phyloP scores from a whole-genome alignment of 2,329 filamentous ascomycete genomes.

The Penicillium sp. region DNA sequence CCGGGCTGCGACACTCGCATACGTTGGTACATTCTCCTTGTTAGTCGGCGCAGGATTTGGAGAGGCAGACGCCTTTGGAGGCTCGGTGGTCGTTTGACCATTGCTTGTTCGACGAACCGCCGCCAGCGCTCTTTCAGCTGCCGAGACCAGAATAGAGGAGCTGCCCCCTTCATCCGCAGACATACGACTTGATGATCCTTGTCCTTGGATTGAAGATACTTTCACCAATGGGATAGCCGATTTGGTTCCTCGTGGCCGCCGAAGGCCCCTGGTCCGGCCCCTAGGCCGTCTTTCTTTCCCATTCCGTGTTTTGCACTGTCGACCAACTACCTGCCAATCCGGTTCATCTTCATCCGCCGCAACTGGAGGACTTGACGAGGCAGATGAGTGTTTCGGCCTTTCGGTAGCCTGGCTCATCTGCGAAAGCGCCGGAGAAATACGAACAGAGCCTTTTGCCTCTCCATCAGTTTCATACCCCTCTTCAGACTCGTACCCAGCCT shows the following conservation, averaged over 20 bases:
- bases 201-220: constrained; percentile 25
- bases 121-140: constrained; percentile 36
- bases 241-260: constrained; percentile 17
- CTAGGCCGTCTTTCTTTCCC: constrained; percentile 8
- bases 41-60: constrained; percentile 4
- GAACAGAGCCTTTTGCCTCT: constrained; percentile 23
- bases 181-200: constrained; percentile 27
- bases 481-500: constrained; percentile 26
- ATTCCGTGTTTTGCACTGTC: constrained; percentile 12
- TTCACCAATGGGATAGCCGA: constrained; percentile 23
- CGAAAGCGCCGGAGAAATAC: constrained; percentile 28
- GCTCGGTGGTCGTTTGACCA: constrained; percentile 21
- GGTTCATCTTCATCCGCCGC: constrained; percentile 23
- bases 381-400: constrained; percentile 18
- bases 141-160: constrained; percentile 27
- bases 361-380: constrained; percentile 21
- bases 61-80: constrained; percentile 2
- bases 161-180: constrained; percentile 13
- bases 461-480: constrained; percentile 33
- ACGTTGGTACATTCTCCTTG: constrained; percentile 31
- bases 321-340: constrained; percentile 33
- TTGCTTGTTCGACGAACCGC: constrained; percentile 37
- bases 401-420: constrained; percentile 31
- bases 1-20: constrained; percentile 30
- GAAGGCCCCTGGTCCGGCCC: constrained; percentile 14